Evolutionary conservation across 2,329 filamentous ascomycete species (phyloP).

Genomic region (Teratosphaeria gauchensis): DNA sequence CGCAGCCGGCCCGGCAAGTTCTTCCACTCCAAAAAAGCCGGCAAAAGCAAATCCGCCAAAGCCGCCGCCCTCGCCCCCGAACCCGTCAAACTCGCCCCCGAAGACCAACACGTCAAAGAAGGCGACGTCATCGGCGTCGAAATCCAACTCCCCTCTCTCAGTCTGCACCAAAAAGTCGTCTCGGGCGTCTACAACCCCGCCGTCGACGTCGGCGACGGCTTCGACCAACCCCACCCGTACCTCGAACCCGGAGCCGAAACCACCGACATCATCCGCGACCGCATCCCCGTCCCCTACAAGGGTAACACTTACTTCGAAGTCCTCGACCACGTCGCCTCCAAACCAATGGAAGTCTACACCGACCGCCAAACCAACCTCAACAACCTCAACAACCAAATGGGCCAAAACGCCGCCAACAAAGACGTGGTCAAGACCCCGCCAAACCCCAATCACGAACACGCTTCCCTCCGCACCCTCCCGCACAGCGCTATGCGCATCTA

Average conservation of each 20-base stretch:
- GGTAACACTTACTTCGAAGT: constrained; percentile 89
- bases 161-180: constrained; percentile 79
- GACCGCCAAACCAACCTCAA: constrained; percentile 43
- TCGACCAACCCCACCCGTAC: constrained; percentile 28
- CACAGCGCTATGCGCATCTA: constrained; percentile 80
- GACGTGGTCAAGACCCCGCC: constrained; percentile 48
- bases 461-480: constrained; percentile 76
- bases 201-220: constrained; percentile 55
- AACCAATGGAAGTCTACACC: constrained; percentile 65
- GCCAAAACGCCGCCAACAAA: constrained; percentile 30
- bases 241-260: constrained; percentile 31
- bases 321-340: constrained; percentile 77
- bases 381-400: constrained; percentile 47
- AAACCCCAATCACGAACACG: constrained; percentile 60
- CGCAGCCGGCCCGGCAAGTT: constrained; percentile 90
- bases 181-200: constrained; percentile 80
- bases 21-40: constrained; percentile 35
- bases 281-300: constrained; percentile 90
- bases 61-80: constrained; percentile 44
- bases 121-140: constrained; percentile 92
- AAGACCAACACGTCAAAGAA: constrained; percentile 67
- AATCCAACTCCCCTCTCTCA: constrained; percentile 78
- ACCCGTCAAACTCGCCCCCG: constrained; percentile 18
- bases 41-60: constrained; percentile 30
- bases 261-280: constrained; percentile 82